Percentiles rank a stretch among this genome's conserved stretches.
phyloP scores from a whole-genome alignment of 768 basidiomycete genomes.

The Mycena galopus region DNA sequence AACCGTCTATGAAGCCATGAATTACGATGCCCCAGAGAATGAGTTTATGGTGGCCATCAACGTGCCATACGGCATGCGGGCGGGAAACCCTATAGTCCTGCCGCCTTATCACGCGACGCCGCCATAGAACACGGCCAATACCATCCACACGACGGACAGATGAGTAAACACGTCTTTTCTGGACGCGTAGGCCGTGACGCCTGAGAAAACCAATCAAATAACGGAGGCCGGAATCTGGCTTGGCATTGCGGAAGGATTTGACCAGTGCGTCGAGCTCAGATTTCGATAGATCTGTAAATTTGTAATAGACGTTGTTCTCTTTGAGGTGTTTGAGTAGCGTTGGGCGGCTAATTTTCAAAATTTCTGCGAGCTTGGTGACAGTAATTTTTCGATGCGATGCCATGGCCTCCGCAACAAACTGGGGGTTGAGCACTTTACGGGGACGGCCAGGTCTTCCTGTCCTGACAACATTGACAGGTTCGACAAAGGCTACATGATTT shows the following conservation, averaged over 20 bases:
- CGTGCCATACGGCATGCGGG: constrained; percentile 42
- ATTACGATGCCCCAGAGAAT: constrained; percentile 41
- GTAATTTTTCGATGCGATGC: neutral
- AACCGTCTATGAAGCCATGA: constrained; percentile 48
- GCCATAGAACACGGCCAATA: constrained; percentile 33
- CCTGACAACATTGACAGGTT: neutral
- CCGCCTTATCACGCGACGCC: constrained; percentile 23
- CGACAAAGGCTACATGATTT: neutral
- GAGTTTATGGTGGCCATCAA: constrained; percentile 41
- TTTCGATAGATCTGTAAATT: neutral
- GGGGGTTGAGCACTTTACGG: neutral
- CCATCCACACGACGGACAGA: constrained; percentile 42
- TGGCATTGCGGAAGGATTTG: neutral
- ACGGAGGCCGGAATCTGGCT: constrained; percentile 37
- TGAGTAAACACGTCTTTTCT: constrained; percentile 25
- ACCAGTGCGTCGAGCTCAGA: neutral
- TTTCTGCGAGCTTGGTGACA: neutral
- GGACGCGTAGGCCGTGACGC: constrained; percentile 36
- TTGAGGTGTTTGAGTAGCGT: neutral
- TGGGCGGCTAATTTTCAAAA: neutral
- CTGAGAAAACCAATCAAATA: constrained; percentile 43
- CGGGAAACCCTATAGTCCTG: constrained; percentile 35
- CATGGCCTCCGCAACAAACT: neutral
- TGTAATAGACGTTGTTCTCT: neutral
- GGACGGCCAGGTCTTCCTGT: constrained; percentile 11